Evolutionary conservation across 2,329 filamentous ascomycete genomes (phyloP), one percentile per base, ranked within the genome.

Genomic region (Ophiosphaerella herpotricha): DNA sequence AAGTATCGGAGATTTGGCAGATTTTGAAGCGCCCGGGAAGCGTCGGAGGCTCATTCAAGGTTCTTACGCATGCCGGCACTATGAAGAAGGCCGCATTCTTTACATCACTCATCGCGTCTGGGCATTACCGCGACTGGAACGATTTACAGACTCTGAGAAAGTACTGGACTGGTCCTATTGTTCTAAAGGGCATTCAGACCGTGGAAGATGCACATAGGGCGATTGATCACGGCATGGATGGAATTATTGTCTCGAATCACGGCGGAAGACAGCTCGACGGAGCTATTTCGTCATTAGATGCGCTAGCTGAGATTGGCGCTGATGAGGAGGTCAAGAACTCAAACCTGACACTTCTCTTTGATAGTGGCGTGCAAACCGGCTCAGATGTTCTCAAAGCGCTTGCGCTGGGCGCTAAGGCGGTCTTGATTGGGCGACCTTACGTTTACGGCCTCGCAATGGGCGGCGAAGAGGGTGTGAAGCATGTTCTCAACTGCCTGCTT

Each of bases 181-280:
- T 74, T 16, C 55, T 74, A 8, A 75, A 75, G 48, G 72, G 72
- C 6, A 73, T 74, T 33, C 72, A 75, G 43, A 72, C 66, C 3
- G 60, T 72, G 0, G 68, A 71, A 37, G 72, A 75, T 51, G 71
- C 72, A 0, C 64, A 70, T 37, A 54, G 53, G 12, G 71, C 71
- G 6, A 67, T 74, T 12, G 61, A 70, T 2, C 48, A 67, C 35
- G 70, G 69, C 4, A 68, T 73, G 57, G 64, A 73, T 39, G 72
- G 72, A 7, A 73, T 74, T 40, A 52, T 74, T 9, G 71, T 74
- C 2, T 70, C 67, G 11, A 74, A 74, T 39, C 72, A 74, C 48
- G 71, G 70, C 5, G 72, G 72, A 3, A 52, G 72, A 33, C 72
- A 74, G 48, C 58, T 73, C 2, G 64, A 74, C 46, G 72, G 72